These are phyloP conservation scores for Alternaria sp. DNA, from an alignment of 2,329 filamentous ascomycete genomes.

Conservation along the genomic window DNA sequence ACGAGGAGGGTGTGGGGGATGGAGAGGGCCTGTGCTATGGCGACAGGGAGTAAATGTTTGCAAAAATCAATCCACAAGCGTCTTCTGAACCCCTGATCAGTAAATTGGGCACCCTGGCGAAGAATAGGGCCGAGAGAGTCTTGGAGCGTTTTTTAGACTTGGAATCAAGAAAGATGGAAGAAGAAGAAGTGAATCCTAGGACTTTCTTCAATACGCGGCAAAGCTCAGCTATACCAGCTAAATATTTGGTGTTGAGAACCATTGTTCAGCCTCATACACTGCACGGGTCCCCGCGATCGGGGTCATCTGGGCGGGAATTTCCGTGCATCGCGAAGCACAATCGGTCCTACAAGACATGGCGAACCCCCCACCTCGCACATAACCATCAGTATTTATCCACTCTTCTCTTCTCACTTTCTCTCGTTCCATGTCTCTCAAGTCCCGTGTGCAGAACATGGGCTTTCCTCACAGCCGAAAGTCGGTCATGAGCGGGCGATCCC, in stretches of 20 bases:
- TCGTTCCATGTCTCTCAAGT: not conserved
- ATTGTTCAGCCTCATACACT: constrained; percentile 5
- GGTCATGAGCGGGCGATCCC: constrained; percentile 9
- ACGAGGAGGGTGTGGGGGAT: not conserved
- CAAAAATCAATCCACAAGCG: constrained; percentile 1
- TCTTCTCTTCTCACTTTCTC: not conserved
- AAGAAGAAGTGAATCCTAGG: not conserved
- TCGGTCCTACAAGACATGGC: constrained; percentile 16
- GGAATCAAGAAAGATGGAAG: not conserved
- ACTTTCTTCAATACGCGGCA: not conserved
- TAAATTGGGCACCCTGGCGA: not conserved
- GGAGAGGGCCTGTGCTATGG: not conserved
- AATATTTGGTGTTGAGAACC: not conserved
- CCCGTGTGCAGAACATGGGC: not conserved
- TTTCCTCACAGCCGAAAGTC: constrained; percentile 7
- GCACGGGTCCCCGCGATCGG: constrained; percentile 7
- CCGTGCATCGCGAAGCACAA: constrained; percentile 16
- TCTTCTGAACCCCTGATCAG: constrained; percentile 1
- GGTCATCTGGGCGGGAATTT: constrained; percentile 1
- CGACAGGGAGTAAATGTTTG: not conserved
- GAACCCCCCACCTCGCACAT: constrained; percentile 8
- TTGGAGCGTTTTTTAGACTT: not conserved
- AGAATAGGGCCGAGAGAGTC: not conserved
- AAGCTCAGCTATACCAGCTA: not conserved
- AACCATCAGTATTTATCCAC: constrained; percentile 5